Evolutionary conservation across 2,329 filamentous ascomycete genomes (phyloP), one percentile per base, ranked within the genome.

Genomic region (Trichophyton schoenleinii): DNA sequence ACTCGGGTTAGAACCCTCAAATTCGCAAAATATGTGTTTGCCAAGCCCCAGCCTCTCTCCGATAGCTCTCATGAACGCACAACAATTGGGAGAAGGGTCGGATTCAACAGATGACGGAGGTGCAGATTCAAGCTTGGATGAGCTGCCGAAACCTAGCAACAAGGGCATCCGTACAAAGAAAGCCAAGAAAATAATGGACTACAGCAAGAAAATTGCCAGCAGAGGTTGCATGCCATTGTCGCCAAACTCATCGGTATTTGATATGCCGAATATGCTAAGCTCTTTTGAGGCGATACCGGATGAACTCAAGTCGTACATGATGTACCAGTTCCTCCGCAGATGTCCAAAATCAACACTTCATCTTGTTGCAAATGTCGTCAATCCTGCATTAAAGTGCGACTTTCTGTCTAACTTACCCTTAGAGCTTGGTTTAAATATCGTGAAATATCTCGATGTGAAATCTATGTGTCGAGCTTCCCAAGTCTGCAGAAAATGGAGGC

Each of bases 31-130:
- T 77, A 90, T 89, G 65, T 96, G 90, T 74, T 80, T 99, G 64
- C 94, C 94, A 59, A 99, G 94, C 72, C 94, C 94, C 38, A 91
- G 94, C 69, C 77, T 99, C 61, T 99, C 94, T 28, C 94, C 94
- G 3, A 84, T 87, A 44, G 95, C 92, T 4, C 83, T 95, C 63
- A 89, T 67, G 88, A 92, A 67, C 80, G 80, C 70, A 70, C 67
- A 75, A 57, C 71, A 75, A 60, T 69, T 68, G 61, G 76, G 75
- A 53, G 74, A 53, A 31, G 49, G 72, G n/a, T 75, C 75, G 38
- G 74, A 75, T 15, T 75, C 72, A 20, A 65, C 67, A 5, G 74
- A 75, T 61, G 74, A 72, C 3, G 72, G 70, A 44, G 75, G 77
- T 63, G 72, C 74, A 0, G 76, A 78, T 63, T 76, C 75, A 0